Conservation (phyloP, 495 filamentous ascomycete genomes). For the Xylaria venustula region DNA sequence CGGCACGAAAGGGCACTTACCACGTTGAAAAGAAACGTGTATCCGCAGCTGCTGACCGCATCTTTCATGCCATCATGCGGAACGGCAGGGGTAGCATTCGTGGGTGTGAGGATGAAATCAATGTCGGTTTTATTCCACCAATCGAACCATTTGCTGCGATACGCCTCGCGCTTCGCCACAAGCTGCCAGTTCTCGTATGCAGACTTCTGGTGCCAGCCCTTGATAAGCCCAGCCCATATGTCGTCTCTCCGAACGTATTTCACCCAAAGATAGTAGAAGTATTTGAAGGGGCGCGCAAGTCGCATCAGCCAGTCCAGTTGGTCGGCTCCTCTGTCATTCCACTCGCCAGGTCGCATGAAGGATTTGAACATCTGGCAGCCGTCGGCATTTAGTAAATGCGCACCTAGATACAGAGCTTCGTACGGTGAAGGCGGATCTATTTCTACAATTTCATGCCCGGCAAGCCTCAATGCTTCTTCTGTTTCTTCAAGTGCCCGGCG, state of each 20-base stretch:
- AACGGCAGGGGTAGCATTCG: slow-evolving; percentile 86
- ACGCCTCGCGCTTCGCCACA: slow-evolving; percentile 72
- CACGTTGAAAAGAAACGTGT: slow-evolving; percentile 94
- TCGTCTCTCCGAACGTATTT: slow-evolving; percentile 74
- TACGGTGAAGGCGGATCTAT: slow-evolving; percentile 65
- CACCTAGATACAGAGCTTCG: slow-evolving; percentile 74
- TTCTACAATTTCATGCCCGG: slow-evolving; percentile 77
- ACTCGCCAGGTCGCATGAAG: slow-evolving; percentile 75
- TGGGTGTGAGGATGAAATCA: slow-evolving; percentile 82
- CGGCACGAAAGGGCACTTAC: slow-evolving; percentile 38
- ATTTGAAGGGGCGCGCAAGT: slow-evolving; percentile 75
- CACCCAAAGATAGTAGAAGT: slow-evolving; percentile 84
- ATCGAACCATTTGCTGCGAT: slow-evolving; percentile 71
- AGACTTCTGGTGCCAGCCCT: slow-evolving; percentile 66
- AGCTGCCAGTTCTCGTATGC: slow-evolving; percentile 80
- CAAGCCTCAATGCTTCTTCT: slow-evolving; percentile 61
- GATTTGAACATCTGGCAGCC: slow-evolving; percentile 78
- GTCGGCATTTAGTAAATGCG: slow-evolving; percentile 83
- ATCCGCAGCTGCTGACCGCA: slow-evolving; percentile 85
- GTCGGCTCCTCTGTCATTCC: slow-evolving; percentile 73
- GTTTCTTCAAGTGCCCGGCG: slow-evolving; percentile 69
- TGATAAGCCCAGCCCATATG: slow-evolving; percentile 75
- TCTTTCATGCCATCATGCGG: slow-evolving; percentile 85
- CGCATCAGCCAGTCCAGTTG: slow-evolving; percentile 70
- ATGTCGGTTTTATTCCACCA: slow-evolving; percentile 74